Conservation (phyloP, 768 basidiomycete genomes). For the Leccinum arenicola region DNA sequence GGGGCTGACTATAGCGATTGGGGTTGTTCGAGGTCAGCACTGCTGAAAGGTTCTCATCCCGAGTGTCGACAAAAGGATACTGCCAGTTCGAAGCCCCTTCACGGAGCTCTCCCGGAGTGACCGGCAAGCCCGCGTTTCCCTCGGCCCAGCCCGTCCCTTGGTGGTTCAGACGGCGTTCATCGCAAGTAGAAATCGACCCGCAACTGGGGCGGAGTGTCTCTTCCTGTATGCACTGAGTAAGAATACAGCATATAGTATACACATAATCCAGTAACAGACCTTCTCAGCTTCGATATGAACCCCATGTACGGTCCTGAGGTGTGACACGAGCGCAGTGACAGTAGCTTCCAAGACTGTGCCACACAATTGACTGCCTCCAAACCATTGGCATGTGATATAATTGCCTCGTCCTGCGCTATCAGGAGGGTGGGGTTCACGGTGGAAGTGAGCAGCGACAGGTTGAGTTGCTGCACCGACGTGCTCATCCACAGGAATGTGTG, state of each 20-base stretch:
- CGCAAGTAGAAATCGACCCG: background rate
- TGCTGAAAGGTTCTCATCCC: background rate
- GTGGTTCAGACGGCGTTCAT: background rate
- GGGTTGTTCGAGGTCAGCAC: background rate
- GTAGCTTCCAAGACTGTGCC: background rate
- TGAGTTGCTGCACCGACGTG: background rate
- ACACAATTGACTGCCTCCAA: background rate
- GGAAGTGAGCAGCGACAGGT: background rate
- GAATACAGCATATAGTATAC: background rate
- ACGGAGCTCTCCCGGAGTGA: background rate
- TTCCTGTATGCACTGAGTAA: background rate
- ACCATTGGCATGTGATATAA: background rate
- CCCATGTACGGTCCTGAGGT: background rate
- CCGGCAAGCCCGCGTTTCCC: no score
- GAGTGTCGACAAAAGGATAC: background rate
- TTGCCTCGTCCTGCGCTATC: background rate
- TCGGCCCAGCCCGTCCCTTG: background rate
- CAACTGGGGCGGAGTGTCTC: background rate
- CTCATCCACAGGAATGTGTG: background rate
- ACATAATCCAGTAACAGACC: background rate
- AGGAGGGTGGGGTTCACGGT: background rate
- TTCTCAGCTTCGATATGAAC: background rate
- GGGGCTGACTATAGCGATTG: background rate
- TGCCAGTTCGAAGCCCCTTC: background rate
- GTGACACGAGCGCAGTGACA: background rate